Evolutionary conservation across 345 rosid genomes (phyloP).

Genomic region (Rhodomyrtus tomentosa): DNA sequence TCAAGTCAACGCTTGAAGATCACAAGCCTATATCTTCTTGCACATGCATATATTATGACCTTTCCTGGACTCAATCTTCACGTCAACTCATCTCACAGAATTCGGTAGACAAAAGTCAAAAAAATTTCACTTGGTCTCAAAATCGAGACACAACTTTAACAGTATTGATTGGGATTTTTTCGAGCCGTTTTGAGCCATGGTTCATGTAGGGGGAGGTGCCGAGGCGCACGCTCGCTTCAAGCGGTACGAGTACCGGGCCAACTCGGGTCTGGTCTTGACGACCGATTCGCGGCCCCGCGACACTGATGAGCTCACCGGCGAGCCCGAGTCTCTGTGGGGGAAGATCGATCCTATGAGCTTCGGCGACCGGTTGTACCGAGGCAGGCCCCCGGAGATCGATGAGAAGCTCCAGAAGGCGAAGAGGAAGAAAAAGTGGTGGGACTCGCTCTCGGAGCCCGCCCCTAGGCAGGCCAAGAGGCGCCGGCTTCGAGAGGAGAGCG

Average conservation of each 20-base stretch:
- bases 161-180: no score
- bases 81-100: no score
- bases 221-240: slow-evolving; percentile 95
- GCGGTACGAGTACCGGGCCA: slow-evolving; percentile 90
- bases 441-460: slow-evolving; percentile 26
- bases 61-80: no score
- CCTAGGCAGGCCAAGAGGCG: slow-evolving; percentile 64
- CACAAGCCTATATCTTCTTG: no score
- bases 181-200: slow-evolving; percentile 23
- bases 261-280: slow-evolving; percentile 76
- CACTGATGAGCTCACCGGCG: slow-evolving; percentile 89
- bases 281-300: slow-evolving; percentile 87
- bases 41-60: no score
- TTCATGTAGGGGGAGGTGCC: slow-evolving; percentile 86
- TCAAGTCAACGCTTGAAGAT: no score
- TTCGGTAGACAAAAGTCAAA: no score
- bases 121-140: no score
- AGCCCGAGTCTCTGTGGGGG: slow-evolving; percentile 89
- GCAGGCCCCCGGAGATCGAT: slow-evolving; percentile 72
- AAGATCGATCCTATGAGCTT: slow-evolving; percentile 82
- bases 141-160: no score
- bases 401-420: slow-evolving; percentile 83
- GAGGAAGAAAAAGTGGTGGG: slow-evolving; percentile 86
- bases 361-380: slow-evolving; percentile 71
- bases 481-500: slow-evolving; percentile 70